phyloP scores from a whole-genome alignment of 106 monocot genomes.

The Triglochin maritima region DNA sequence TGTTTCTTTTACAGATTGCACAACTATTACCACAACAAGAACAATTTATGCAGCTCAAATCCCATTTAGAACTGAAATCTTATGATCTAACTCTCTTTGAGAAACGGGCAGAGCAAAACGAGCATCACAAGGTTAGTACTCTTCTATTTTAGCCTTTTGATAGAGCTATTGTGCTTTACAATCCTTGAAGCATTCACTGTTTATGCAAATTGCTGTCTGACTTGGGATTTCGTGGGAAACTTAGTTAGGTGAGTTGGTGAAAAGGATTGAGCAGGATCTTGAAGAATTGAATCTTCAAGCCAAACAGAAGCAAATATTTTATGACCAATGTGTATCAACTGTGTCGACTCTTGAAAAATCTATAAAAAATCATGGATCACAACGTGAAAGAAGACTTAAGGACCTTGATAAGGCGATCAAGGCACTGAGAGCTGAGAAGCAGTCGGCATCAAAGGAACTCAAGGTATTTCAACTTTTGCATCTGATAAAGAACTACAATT shows the following conservation, averaged over 20 bases:
- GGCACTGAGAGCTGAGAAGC: conserved; percentile 58
- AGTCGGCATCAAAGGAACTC: conserved; percentile 56
- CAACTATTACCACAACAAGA: conserved; percentile 59
- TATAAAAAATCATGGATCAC: conserved; percentile 54
- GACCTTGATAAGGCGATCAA: conserved; percentile 74
- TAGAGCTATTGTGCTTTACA: neutral
- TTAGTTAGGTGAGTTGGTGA: conserved; percentile 74
- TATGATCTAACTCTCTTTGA: conserved; percentile 89
- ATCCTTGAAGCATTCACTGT: too few species aligned
- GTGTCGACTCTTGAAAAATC: conserved; percentile 61
- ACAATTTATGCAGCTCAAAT: conserved; percentile 58
- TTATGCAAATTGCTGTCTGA: neutral
- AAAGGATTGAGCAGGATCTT: conserved; percentile 64
- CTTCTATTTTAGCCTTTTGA: neutral
- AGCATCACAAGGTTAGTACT: conserved; percentile 87
- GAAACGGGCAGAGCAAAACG: conserved; percentile 85
- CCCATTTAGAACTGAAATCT: conserved; percentile 82
- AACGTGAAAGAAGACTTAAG: conserved; percentile 63
- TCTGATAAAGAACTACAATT: too few species aligned
- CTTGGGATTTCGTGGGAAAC: neutral
- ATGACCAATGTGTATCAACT: conserved; percentile 40
- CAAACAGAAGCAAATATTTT: conserved; percentile 47
- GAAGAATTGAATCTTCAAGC: conserved; percentile 38
- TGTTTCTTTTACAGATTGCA: conserved; percentile 46
- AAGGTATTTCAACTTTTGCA: conserved; percentile 44